Base-by-base conservation (phyloP, 2,329 filamentous ascomycete genomes). In the Paraconiothyrium brasiliense region DNA sequence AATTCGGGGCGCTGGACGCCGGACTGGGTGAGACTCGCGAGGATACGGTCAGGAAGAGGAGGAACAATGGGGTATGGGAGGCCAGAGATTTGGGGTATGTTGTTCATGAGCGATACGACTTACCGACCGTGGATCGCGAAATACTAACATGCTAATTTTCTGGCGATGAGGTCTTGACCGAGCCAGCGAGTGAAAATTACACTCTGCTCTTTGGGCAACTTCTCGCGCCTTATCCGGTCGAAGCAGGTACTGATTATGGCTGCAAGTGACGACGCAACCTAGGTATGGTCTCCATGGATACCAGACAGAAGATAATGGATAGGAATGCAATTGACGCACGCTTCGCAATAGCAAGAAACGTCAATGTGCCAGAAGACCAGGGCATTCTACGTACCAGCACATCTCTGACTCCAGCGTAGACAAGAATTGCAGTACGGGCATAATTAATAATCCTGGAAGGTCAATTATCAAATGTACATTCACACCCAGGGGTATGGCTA, bases 1-100 rank as follows among this genome's bases (percentile, higher is more conserved):
- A 48, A 5, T 34, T 57, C 47, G 55, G 47, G 55, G 55, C 46
- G 46, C 55, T 57, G 34, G 46, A 50, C 44, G 55, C 47, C 46
- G 55, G 55, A 57, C 32, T 30, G 39, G 54, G 30, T 32, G 39
- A 11, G 30, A 24, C 20, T 20, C 20, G 20, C 20, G 20, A 20
- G 20, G 20, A 20, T 20, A 47, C 30, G 54, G 54, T 37, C n/a
- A 56, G 43, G 43, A 56, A 47, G 30, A 47, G 30, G 8, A 35
- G 54, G 43, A 24, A 47, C 10, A 11, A 2, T 47, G 54, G 54
- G 54, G 54, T 16, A 56, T 56, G 54, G 54, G 54, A 37, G 54
- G 54, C 41, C 43, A 37, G 41, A 24, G 11, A 47, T 24, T 8
- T 32, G 52, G 52, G 27, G 3, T n/a, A 39, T 24, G 8, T 46